Base-by-base conservation (phyloP, 139 green algal genomes). In the Diplosphaera chodatii region DNA sequence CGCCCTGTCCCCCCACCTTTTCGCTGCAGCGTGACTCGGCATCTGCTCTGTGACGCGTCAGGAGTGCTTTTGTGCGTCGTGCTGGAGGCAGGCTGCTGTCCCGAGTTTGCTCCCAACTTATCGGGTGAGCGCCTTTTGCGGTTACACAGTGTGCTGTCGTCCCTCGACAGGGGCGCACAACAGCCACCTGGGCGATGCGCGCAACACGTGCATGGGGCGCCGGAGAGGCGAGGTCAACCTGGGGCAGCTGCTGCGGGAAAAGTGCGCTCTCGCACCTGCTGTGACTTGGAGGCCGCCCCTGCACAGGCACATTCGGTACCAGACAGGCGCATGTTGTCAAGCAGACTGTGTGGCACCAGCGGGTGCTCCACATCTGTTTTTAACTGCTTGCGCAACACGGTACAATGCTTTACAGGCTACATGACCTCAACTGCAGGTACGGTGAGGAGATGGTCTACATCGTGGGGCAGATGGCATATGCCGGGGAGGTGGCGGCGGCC, bases 111-210 rank as follows among this genome's bases (percentile, higher is more conserved):
- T n/a, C n/a, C n/a, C n/a, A n/a, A n/a, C n/a, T n/a, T n/a, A n/a
- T n/a, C n/a, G n/a, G n/a, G n/a, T n/a, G n/a, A n/a, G n/a, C n/a
- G n/a, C n/a, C n/a, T n/a, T n/a, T n/a, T n/a, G n/a, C n/a, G n/a
- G n/a, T n/a, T n/a, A n/a, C n/a, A n/a, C n/a, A n/a, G n/a, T n/a
- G n/a, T n/a, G n/a, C n/a, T n/a, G n/a, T n/a, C n/a, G n/a, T n/a
- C n/a, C 73, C 21, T 30, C 32, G 83, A 40, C 83, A 67, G 63
- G 82, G 85, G 85, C 85, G 0, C 85, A 91, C 80, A 88, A 91
- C 73, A 77, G 64, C 40, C 86, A 91, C 75, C 59, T 91, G 62
- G 85, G 85, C 23, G 81, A 91, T n/a, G 85, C 86, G 0, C 62
- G 74, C 2, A 72, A 76, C 41, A 91, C 83, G 0, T 83, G 88